phyloP scores from a whole-genome alignment of 805 yeast species.

The Candida fluviatilis region DNA sequence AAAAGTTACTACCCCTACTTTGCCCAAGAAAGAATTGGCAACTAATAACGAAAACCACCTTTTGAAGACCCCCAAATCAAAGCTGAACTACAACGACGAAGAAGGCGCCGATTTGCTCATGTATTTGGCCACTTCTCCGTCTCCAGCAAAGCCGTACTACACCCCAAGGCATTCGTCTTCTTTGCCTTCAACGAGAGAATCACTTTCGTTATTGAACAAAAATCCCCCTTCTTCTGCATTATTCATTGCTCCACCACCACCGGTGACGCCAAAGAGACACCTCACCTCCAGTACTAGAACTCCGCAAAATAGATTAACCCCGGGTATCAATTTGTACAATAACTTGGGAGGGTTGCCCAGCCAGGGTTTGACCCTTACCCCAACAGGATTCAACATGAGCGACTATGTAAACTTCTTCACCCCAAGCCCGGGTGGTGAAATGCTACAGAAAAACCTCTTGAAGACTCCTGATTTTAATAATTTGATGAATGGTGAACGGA shows the following conservation, averaged over 20 bases:
- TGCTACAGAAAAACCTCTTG: slow-evolving; percentile 22
- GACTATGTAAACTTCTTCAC: slow-evolving; percentile 79
- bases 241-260: slow-evolving; percentile 39
- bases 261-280: slow-evolving; percentile 41
- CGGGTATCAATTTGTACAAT: slow-evolving; percentile 30
- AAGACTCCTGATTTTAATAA: slow-evolving; percentile 41
- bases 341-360: slow-evolving; percentile 30
- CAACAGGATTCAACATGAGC: slow-evolving; percentile 75
- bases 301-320: slow-evolving; percentile 40
- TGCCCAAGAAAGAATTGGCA: slow-evolving; percentile 19
- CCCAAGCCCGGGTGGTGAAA: slow-evolving; percentile 52
- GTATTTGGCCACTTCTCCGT: slow-evolving; percentile 82
- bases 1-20: slow-evolving; percentile 25
- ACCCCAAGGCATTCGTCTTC: slow-evolving; percentile 23
- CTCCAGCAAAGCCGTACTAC: slow-evolving; percentile 47
- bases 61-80: slow-evolving; percentile 34
- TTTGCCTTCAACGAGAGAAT: slow-evolving; percentile 1
- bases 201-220: background rate
- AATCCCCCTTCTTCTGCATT: slow-evolving; percentile 12
- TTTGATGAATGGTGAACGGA: slow-evolving; percentile 14
- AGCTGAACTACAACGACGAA: slow-evolving; percentile 29
- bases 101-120: slow-evolving; percentile 83
- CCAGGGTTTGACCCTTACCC: slow-evolving; percentile 42
- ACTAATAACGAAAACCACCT: slow-evolving; percentile 7
- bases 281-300: slow-evolving; percentile 20